A percentile compares a stretch with the other conserved stretches of the same genome.
phyloP scores from a whole-genome alignment of 768 basidiomycete species.

The Pleurotus pulmonarius region DNA sequence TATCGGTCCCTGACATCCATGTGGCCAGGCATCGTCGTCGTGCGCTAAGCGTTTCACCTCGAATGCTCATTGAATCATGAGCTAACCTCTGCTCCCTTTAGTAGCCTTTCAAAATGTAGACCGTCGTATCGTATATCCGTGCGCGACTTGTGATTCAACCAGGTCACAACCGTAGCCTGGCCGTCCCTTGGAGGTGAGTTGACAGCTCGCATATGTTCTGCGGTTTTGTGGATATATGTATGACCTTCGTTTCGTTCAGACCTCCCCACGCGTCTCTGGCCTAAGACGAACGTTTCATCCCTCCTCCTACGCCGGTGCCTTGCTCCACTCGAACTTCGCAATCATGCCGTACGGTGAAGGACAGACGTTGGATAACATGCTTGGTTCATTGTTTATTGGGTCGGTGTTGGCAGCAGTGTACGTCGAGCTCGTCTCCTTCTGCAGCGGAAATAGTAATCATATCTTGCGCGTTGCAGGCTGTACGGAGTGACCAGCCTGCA shows the following conservation, averaged over 20 bases:
- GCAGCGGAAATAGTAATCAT: too few species aligned
- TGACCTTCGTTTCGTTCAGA: neutral
- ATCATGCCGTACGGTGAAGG: neutral
- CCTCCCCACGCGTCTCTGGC: neutral
- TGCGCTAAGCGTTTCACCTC: neutral
- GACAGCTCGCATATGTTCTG: neutral
- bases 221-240: neutral
- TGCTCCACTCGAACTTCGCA: neutral
- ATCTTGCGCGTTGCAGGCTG: constrained; percentile 8
- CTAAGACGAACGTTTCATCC: neutral
- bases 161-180: neutral
- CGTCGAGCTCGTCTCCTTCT: neutral
- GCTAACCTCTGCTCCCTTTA: neutral
- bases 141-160: neutral
- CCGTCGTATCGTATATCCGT: neutral
- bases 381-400: constrained; percentile 3
- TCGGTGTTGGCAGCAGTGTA: constrained; percentile 5
- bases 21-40: neutral
- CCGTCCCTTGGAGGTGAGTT: neutral
- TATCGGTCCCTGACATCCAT: neutral
- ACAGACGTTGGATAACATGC: constrained; percentile 5
- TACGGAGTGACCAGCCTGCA: constrained; percentile 19
- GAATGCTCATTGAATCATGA: neutral
- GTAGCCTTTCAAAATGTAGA: neutral
- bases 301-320: neutral